Conservation (phyloP, 441 rosid genomes). For the Jatropha multifida region DNA sequence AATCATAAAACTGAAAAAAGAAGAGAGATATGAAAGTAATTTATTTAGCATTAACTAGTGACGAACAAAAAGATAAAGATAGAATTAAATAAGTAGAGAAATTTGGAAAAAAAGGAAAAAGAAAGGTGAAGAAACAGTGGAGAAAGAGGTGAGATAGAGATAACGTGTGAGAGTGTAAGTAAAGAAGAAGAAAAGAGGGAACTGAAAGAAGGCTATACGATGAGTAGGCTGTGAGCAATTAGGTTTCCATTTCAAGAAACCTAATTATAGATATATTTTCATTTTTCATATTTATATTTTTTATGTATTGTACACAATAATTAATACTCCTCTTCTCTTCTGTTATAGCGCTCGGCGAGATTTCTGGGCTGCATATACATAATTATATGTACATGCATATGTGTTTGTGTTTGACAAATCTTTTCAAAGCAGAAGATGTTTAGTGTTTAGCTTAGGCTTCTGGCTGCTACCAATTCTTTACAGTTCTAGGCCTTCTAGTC, state of each 20-base stretch:
- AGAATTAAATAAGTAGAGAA: too few relatives aligned
- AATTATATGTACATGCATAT: neutral
- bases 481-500: neutral
- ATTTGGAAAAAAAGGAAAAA: neutral
- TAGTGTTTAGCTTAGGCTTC: neutral
- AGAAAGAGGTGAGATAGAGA: slow-evolving; percentile 15
- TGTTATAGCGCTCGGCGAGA: slow-evolving; percentile 21
- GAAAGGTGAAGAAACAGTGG: neutral
- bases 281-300: too few relatives aligned
- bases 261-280: neutral
- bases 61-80: neutral
- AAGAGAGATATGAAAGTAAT: too few relatives aligned
- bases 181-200: slow-evolving; percentile 2
- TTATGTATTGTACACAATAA: too few relatives aligned
- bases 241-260: slow-evolving; percentile 34
- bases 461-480: too few relatives aligned
- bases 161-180: slow-evolving; percentile 12
- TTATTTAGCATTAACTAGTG: neutral
- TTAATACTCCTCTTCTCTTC: neutral
- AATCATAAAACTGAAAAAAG: too few relatives aligned
- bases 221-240: slow-evolving; percentile 20
- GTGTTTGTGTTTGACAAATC: slow-evolving; percentile 21
- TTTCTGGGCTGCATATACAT: slow-evolving; percentile 25
- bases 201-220: slow-evolving; percentile 23
- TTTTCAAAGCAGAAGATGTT: slow-evolving; percentile 15